Evolutionary conservation across 306 rosid species (phyloP), one percentile per base, ranked within the genome.

Genomic region (Castanea mollissima): DNA sequence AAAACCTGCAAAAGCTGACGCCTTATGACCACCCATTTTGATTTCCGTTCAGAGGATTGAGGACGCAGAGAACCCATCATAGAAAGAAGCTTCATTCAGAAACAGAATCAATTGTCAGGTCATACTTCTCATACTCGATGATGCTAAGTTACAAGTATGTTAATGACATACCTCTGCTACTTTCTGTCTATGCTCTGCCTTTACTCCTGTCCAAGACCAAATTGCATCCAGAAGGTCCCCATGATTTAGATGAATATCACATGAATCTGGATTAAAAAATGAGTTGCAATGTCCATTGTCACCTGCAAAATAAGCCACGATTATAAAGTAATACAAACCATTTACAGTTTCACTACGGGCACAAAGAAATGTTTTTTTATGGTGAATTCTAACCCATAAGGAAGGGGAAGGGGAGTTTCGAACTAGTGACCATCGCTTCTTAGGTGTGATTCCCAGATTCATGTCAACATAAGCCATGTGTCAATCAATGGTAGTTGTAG

Each of bases 61-160:
- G 99, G 99, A 70, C 97, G 97, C 86, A 94, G 87, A 59, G 95
- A 94, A 82, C 91, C 91, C 99, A 92, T 88, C 92, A 94, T 83
- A 34, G 93, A 90, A 80, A 92, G 99, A 78, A 94, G 93, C 99
- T 94, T 81, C 85, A 80, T 68, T 65, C 79, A 86, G 59, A 80
- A 82, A 84, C 73, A 76, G 62, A 51, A 80, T 71, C 71, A 41
- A 54, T 49, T 23, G 78, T 82, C 67, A 86, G 83, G 56, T 73
- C 82, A 81, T 51, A 81, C 71, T 82, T 23, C 58, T 71, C 73
- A 55, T 41, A 71, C 44, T 74, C 63, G 55, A 44, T 51, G 67
- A 71, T 69, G 68, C 55, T 76, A 46, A 69, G 75, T 56, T 78
- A 52, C 18, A 56, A 69, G 63, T 74, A 75, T 74, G 71, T n/a